Conservation (phyloP, 2,329 filamentous ascomycete genomes). For the Chaetomiaceae sp. region DNA sequence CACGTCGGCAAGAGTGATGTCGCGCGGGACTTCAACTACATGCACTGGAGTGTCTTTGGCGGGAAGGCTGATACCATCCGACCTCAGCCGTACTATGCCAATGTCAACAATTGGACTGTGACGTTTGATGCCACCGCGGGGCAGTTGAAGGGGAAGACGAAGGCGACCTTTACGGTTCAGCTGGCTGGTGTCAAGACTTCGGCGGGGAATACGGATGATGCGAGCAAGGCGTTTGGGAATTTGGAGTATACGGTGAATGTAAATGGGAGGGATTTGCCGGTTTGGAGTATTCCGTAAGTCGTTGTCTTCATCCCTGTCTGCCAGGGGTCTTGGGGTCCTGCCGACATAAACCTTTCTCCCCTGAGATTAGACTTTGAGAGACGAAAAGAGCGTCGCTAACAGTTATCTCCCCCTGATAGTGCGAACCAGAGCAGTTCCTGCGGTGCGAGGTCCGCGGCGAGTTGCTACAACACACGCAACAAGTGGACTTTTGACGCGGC, state of each 20-base stretch:
- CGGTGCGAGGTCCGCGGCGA: background rate
- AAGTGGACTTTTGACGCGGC: background rate
- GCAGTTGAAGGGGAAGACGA: background rate
- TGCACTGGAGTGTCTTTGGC: conserved; percentile 2
- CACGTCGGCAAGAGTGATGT: background rate
- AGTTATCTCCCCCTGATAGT: background rate
- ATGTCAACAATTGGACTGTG: background rate
- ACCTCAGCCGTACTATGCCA: background rate
- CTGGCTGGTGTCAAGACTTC: conserved; percentile 4
- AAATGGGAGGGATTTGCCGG: background rate
- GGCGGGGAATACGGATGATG: background rate
- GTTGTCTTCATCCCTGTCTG: too few species aligned
- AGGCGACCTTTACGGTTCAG: background rate
- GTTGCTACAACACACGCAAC: conserved; percentile 4
- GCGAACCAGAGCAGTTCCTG: conserved; percentile 5
- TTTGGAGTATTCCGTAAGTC: conserved; percentile 3
- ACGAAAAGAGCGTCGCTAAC: too few species aligned
- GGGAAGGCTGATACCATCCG: background rate
- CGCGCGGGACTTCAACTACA: conserved; percentile 4
- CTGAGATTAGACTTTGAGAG: too few species aligned
- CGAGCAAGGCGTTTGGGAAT: background rate
- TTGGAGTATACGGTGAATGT: background rate
- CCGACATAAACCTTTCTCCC: too few species aligned
- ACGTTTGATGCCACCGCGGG: background rate
- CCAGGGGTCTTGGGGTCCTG: too few species aligned